phyloP scores from a whole-genome alignment of 176 grass and related monocot genomes.

The Tillandsia fasciculata region DNA sequence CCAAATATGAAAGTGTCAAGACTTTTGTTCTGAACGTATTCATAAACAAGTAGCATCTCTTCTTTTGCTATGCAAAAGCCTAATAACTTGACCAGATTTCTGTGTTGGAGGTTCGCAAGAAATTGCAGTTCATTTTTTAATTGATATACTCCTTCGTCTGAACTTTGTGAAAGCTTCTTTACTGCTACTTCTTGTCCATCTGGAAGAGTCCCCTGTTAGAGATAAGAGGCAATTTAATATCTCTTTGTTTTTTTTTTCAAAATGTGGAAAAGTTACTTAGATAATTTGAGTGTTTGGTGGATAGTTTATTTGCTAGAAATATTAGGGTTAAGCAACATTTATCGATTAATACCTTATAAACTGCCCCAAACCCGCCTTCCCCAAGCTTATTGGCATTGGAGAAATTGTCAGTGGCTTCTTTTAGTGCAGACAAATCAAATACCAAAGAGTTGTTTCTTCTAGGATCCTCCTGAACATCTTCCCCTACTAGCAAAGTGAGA shows the following conservation, averaged over 20 bases:
- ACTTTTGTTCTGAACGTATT: constrained; percentile 39
- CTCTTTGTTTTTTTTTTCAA: no score
- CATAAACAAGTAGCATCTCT: constrained; percentile 49
- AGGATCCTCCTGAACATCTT: no score
- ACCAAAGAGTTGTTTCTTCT: neutral
- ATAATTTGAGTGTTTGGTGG: neutral
- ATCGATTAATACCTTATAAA: constrained; percentile 27
- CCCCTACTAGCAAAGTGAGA: no score
- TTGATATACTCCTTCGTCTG: constrained; percentile 19
- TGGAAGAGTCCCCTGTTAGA: constrained; percentile 23
- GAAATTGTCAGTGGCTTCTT: constrained; percentile 30
- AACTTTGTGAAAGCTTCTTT: constrained; percentile 33
- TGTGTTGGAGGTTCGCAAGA: constrained; percentile 45
- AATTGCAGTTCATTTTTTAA: constrained; percentile 43
- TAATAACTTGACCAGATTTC: constrained; percentile 41
- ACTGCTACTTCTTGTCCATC: constrained; percentile 47
- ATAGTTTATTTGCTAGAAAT: no score
- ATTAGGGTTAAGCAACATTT: no score
- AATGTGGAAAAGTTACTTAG: neutral
- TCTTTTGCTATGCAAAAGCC: constrained; percentile 35
- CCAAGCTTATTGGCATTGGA: constrained; percentile 29
- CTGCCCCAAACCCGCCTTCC: neutral
- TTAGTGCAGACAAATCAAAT: constrained; percentile 29
- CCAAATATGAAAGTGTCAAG: constrained; percentile 49
- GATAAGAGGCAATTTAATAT: neutral